phyloP scores from a whole-genome alignment of 331 rosid genomes.

The Stylosanthes scabra region DNA sequence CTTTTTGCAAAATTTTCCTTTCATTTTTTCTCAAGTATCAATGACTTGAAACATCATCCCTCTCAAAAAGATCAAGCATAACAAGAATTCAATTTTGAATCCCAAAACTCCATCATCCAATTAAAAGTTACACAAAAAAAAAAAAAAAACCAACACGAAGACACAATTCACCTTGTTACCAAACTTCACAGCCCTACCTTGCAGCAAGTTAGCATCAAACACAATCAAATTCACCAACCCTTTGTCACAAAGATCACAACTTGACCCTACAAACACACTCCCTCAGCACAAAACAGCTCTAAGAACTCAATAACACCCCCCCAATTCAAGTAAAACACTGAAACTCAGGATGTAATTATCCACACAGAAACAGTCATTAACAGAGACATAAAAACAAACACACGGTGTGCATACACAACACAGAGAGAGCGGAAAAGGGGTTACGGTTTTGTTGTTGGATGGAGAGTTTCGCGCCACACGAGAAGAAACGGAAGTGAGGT shows the following conservation, averaged over 20 bases:
- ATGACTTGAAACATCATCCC: slow-evolving; percentile 30
- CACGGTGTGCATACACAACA: background rate
- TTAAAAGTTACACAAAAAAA: background rate
- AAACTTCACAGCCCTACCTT: slow-evolving; percentile 22
- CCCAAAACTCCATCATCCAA: slow-evolving; percentile 2
- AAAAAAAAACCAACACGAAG: slow-evolving; percentile 1
- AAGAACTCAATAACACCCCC: slow-evolving; percentile 22
- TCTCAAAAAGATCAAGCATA: slow-evolving; percentile 9
- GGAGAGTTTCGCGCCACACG: slow-evolving; percentile 63
- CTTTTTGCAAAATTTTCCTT: background rate
- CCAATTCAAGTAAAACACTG: slow-evolving; percentile 33
- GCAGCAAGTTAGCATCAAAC: slow-evolving; percentile 13
- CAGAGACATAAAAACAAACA: background rate
- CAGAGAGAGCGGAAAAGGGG: background rate
- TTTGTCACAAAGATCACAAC: background rate
- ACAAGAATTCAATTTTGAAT: slow-evolving; percentile 24
- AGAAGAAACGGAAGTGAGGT: slow-evolving; percentile 62
- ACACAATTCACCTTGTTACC: slow-evolving; percentile 4
- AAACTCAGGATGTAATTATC: background rate
- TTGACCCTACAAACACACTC: slow-evolving; percentile 10
- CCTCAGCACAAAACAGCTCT: slow-evolving; percentile 10
- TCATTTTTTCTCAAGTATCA: background rate
- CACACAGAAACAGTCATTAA: background rate
- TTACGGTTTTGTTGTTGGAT: slow-evolving; percentile 58
- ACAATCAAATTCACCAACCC: slow-evolving; percentile 27